These are phyloP conservation scores for Salix arbutifolia DNA, from an alignment of 345 rosid species.

Conservation along the genomic window DNA sequence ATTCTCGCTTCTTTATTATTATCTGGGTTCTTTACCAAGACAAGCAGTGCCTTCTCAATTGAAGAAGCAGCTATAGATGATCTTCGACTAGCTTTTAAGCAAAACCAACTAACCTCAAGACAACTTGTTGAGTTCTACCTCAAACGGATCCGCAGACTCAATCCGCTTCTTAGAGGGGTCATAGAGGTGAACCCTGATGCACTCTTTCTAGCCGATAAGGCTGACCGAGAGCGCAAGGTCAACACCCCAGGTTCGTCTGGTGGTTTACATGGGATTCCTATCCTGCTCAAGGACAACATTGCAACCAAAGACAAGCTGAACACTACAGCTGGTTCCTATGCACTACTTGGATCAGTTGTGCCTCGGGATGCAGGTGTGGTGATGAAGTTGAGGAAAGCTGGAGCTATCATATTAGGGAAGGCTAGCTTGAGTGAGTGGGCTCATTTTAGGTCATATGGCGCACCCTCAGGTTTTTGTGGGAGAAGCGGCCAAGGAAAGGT, in stretches of 20 bases:
- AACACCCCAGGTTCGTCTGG: slow-evolving; percentile 3
- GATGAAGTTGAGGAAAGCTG: slow-evolving; percentile 40
- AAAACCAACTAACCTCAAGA: slow-evolving; percentile 37
- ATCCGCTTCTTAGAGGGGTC: slow-evolving; percentile 31
- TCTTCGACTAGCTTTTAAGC: slow-evolving; percentile 30
- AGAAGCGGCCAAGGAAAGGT: slow-evolving; percentile 56
- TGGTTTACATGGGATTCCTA: slow-evolving; percentile 47
- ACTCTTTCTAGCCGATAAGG: slow-evolving; percentile 7
- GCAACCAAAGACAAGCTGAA: slow-evolving; percentile 50
- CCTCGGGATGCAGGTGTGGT: slow-evolving; percentile 49
- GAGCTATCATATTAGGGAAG: slow-evolving; percentile 53
- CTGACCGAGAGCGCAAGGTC: slow-evolving; percentile 22
- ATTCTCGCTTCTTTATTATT: not conserved
- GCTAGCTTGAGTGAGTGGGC: slow-evolving; percentile 64
- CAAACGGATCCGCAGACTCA: slow-evolving; percentile 18
- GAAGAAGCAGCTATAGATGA: slow-evolving; percentile 40
- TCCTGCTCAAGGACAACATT: slow-evolving; percentile 52
- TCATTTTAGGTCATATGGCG: slow-evolving; percentile 11
- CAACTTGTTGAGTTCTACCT: slow-evolving; percentile 19
- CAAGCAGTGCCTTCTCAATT: slow-evolving; percentile 13
- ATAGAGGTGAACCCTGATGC: slow-evolving; percentile 11
- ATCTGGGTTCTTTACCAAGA: not conserved
- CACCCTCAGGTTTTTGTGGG: slow-evolving; percentile 43
- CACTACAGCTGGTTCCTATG: slow-evolving; percentile 51
- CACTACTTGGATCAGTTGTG: slow-evolving; percentile 39